Conservation (phyloP, 306 rosid genomes). For the Cicer cuneatum region DNA sequence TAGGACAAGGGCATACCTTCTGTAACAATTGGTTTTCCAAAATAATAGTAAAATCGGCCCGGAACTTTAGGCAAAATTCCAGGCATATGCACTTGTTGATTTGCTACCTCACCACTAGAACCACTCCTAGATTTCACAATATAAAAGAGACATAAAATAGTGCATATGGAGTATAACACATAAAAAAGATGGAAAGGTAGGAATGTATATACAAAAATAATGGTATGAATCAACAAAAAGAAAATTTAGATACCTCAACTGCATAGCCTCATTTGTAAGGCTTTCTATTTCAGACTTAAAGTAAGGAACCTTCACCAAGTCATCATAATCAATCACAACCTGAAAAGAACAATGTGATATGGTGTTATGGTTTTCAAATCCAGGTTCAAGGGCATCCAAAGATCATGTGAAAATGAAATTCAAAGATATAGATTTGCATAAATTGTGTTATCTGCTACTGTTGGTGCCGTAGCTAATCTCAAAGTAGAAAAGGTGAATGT, state of each 20-base stretch:
- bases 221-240: conserved; percentile 29
- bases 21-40: conserved; percentile 89
- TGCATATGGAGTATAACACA: neutral
- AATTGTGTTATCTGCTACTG: conserved; percentile 5
- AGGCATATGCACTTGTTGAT: conserved; percentile 78
- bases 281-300: conserved; percentile 60
- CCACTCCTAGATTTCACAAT: conserved; percentile 53
- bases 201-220: neutral
- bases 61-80: conserved; percentile 81
- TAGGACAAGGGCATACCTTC: conserved; percentile 54
- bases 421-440: neutral
- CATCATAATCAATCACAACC: conserved; percentile 83
- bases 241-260: conserved; percentile 62
- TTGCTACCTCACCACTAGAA: conserved; percentile 69
- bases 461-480: neutral
- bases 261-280: conserved; percentile 55
- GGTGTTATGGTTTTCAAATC: conserved; percentile 31
- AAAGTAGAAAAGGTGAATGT: neutral
- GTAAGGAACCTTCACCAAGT: conserved; percentile 79
- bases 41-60: conserved; percentile 82
- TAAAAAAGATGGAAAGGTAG: conserved; percentile 16
- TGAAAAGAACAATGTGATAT: conserved; percentile 49
- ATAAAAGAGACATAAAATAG: conserved; percentile 9
- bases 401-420: conserved; percentile 23
- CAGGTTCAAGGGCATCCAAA: conserved; percentile 28